Conservation (phyloP, 108 stramenopile species). For the Schizochytrium sp. region DNA sequence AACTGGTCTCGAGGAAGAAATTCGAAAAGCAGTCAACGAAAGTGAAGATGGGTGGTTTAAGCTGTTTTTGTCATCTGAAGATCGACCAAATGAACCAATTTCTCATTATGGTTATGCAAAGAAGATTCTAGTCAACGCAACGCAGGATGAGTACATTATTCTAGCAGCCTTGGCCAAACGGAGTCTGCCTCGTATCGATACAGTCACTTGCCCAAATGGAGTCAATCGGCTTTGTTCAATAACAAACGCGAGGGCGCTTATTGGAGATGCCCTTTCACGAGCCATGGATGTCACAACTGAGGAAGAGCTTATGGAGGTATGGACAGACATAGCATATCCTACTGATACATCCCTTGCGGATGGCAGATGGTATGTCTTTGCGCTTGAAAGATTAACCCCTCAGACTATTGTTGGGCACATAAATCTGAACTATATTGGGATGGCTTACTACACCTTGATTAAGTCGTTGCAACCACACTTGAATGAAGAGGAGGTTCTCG, state of each 20-base stretch:
- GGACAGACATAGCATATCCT: background rate
- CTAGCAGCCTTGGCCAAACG: background rate
- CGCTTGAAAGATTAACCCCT: background rate
- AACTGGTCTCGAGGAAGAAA: background rate
- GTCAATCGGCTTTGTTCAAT: background rate
- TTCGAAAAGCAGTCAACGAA: background rate
- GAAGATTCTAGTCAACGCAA: background rate
- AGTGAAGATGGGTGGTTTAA: background rate
- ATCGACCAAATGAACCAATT: background rate
- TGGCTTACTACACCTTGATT: background rate
- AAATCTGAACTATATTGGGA: background rate
- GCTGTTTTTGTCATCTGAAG: background rate
- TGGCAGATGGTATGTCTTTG: background rate
- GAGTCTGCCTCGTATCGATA: background rate
- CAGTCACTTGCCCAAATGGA: background rate
- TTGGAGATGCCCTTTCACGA: background rate
- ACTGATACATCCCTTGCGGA: background rate
- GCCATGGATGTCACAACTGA: slow-evolving; percentile 15
- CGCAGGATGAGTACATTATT: background rate
- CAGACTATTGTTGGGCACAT: background rate
- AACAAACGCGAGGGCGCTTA: background rate
- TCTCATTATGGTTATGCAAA: background rate
- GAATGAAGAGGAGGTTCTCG: background rate
- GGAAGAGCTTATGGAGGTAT: background rate
- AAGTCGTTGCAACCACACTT: background rate